Conservation (phyloP, 2,329 filamentous ascomycete species). For the Claviceps sp. region DNA sequence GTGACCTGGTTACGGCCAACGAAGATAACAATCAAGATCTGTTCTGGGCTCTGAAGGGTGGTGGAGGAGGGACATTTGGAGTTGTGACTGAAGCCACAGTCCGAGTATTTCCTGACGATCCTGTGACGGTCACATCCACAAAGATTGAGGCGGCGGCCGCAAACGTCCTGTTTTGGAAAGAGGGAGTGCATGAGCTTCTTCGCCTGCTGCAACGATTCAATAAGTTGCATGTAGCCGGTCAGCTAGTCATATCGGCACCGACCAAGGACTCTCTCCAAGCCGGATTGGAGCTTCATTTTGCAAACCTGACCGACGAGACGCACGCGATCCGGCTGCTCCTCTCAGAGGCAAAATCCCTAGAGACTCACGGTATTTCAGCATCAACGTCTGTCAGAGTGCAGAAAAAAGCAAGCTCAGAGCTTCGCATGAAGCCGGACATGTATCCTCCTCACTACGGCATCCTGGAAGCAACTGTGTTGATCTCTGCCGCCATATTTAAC, state of each 20-base stretch:
- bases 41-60: neutral
- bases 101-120: conserved; percentile 1
- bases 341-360: neutral
- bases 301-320: neutral
- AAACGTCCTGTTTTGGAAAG: neutral
- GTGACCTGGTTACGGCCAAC: neutral
- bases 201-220: neutral
- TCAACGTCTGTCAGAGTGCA: neutral
- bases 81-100: conserved; percentile 1
- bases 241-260: neutral
- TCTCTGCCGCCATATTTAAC: neutral
- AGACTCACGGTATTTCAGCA: neutral
- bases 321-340: neutral
- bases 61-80: conserved; percentile 1
- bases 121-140: neutral
- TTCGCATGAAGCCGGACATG: neutral
- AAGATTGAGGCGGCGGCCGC: neutral
- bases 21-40: neutral
- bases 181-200: neutral
- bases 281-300: neutral
- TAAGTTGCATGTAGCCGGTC: neutral
- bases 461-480: neutral
- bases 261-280: neutral
- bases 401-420: neutral
- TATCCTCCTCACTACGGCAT: neutral